Conservation (phyloP, 495 filamentous ascomycete genomes). For the Aspergillus heteromorphus region DNA sequence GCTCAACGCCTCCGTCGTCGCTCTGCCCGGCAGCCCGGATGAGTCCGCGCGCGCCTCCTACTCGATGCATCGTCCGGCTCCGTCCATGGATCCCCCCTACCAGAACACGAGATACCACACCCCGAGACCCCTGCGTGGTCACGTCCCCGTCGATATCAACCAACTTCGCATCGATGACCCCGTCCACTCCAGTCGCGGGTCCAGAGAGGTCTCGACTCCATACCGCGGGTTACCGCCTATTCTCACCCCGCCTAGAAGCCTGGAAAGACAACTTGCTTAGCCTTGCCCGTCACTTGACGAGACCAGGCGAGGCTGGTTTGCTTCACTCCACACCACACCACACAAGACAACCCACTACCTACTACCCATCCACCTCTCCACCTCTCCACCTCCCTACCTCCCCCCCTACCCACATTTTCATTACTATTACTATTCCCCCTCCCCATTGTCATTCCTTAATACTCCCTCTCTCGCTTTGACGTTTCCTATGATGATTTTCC, state of each 20-base stretch:
- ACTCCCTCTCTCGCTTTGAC: not conserved
- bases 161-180: constrained; percentile 20
- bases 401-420: not conserved
- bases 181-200: constrained; percentile 20
- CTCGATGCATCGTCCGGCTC: constrained; percentile 2
- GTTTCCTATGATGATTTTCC: not conserved
- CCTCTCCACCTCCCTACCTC: not conserved
- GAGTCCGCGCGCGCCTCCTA: constrained; percentile 28
- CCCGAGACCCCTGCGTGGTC: constrained; percentile 21
- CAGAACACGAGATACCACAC: constrained; percentile 18
- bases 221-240: constrained; percentile 29
- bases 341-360: too few species aligned
- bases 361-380: too few species aligned
- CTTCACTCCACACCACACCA: not conserved
- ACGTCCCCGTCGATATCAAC: constrained; percentile 33
- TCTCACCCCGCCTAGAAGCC: constrained; percentile 32
- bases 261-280: constrained; percentile 40
- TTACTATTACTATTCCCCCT: not conserved
- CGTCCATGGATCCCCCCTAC: constrained; percentile 8
- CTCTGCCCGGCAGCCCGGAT: constrained; percentile 32
- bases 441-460: not conserved
- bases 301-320: not conserved
- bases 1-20: constrained; percentile 45
- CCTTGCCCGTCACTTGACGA: too few species aligned
- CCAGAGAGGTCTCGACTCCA: constrained; percentile 16